phyloP scores from a whole-genome alignment of 2,329 filamentous ascomycete genomes.

The Sarocladiaceae sp. region DNA sequence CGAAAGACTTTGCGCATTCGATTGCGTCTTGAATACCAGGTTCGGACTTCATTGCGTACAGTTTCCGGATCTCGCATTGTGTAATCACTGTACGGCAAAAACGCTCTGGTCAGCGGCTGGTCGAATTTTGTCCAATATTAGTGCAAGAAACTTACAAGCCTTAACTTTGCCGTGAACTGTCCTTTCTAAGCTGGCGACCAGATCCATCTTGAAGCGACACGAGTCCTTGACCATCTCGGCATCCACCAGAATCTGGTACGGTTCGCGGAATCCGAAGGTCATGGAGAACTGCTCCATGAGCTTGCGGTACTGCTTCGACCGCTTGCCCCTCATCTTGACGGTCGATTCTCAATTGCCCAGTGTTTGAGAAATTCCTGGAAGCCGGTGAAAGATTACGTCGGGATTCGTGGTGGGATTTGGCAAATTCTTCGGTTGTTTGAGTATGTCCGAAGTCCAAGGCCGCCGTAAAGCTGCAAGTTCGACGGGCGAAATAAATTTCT shows the following conservation, averaged over 20 bases:
- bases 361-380: too few species aligned
- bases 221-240: constrained; percentile 81
- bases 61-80: constrained; percentile 74
- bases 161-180: constrained; percentile 87
- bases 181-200: constrained; percentile 70
- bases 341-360: background rate
- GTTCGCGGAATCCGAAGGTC: constrained; percentile 85
- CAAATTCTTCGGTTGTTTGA: constrained; percentile 3
- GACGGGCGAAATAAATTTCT: constrained; percentile 34
- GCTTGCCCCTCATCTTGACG: constrained; percentile 43
- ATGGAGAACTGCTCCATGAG: constrained; percentile 89
- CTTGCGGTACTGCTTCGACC: constrained; percentile 62
- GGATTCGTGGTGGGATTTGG: background rate
- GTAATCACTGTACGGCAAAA: constrained; percentile 58
- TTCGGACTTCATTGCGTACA: constrained; percentile 61
- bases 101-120: too few species aligned
- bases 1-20: constrained; percentile 68
- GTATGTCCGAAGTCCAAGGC: background rate
- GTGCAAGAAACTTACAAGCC: constrained; percentile 62
- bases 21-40: constrained; percentile 58
- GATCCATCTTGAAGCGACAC: constrained; percentile 81
- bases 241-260: constrained; percentile 92
- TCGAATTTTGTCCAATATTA: too few species aligned
- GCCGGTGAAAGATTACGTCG: background rate
- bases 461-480: background rate